Conservation (phyloP, 2,329 filamentous ascomycete species). For the Alternaria arborescens region DNA sequence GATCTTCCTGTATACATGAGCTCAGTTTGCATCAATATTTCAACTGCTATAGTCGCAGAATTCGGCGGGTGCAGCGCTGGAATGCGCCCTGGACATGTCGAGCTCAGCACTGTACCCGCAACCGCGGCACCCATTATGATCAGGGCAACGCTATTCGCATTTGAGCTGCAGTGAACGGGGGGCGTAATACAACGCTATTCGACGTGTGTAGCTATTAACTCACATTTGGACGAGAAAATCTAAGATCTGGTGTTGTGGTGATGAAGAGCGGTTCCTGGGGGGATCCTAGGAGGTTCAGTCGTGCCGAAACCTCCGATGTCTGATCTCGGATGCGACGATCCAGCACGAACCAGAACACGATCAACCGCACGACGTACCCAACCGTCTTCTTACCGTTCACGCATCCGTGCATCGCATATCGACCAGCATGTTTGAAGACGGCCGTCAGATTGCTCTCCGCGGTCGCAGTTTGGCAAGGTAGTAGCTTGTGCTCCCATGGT, state of each 20-base stretch:
- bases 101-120: background rate
- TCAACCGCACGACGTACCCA: constrained; percentile 9
- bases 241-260: constrained; percentile 5
- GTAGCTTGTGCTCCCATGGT: constrained; percentile 46
- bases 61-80: constrained; percentile 5
- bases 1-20: constrained; percentile 18
- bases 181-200: background rate
- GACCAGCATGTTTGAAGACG: constrained; percentile 22
- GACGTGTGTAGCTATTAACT: constrained; percentile 11
- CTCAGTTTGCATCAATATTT: constrained; percentile 20
- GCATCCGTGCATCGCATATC: constrained; percentile 15
- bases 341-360: constrained; percentile 23
- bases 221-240: constrained; percentile 3
- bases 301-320: constrained; percentile 29
- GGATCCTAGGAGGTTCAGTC: constrained; percentile 13
- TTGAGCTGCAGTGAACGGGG: background rate
- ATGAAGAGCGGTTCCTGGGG: constrained; percentile 1
- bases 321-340: constrained; percentile 27
- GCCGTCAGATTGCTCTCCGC: constrained; percentile 22
- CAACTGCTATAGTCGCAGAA: constrained; percentile 12
- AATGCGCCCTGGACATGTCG: background rate
- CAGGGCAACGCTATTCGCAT: background rate
- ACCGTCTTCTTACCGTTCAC: constrained; percentile 12
- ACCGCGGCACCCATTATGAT: background rate
- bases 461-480: constrained; percentile 39